Percentiles rank a stretch among this genome's conserved stretches.
Evolutionary conservation across 306 rosid genomes (phyloP).

Genomic region (Abrus precatorius): DNA sequence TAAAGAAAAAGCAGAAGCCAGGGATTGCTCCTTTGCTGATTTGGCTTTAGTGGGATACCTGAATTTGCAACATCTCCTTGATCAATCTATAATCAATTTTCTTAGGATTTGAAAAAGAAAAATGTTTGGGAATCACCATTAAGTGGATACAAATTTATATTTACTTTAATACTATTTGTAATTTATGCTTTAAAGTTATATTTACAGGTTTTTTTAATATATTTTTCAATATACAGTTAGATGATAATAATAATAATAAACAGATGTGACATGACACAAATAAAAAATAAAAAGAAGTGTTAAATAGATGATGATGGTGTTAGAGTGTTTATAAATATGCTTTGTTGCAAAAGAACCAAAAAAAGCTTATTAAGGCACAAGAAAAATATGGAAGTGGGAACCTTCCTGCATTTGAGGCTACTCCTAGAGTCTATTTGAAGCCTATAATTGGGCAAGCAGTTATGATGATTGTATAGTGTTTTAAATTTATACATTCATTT

Average conservation of each 20-base stretch:
- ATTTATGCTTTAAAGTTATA: too few relatives aligned
- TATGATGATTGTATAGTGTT: too few relatives aligned
- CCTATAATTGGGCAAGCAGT: constrained; percentile 18
- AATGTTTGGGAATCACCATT: too few relatives aligned
- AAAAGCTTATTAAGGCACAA: constrained; percentile 35
- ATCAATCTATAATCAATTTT: constrained; percentile 21
- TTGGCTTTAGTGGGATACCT: constrained; percentile 53
- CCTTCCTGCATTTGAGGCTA: constrained; percentile 19
- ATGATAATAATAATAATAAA: too few relatives aligned
- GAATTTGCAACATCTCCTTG: constrained; percentile 36
- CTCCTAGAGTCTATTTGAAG: background rate
- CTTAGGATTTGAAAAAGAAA: constrained; percentile 40
- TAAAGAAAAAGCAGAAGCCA: constrained; percentile 71
- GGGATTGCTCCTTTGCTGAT: constrained; percentile 61
- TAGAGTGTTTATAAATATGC: too few relatives aligned
- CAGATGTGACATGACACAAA: too few relatives aligned
- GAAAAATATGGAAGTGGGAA: constrained; percentile 26
- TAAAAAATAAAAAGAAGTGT: too few relatives aligned
- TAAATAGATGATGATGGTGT: too few relatives aligned
- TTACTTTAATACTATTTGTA: too few relatives aligned
- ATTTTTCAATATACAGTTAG: too few relatives aligned
- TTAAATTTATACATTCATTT: background rate
- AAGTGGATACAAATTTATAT: too few relatives aligned
- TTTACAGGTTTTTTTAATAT: too few relatives aligned
- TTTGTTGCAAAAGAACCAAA: background rate